phyloP scores from a whole-genome alignment of 1,139 yeast genomes.

The Sugiyamaella neomexicana region DNA sequence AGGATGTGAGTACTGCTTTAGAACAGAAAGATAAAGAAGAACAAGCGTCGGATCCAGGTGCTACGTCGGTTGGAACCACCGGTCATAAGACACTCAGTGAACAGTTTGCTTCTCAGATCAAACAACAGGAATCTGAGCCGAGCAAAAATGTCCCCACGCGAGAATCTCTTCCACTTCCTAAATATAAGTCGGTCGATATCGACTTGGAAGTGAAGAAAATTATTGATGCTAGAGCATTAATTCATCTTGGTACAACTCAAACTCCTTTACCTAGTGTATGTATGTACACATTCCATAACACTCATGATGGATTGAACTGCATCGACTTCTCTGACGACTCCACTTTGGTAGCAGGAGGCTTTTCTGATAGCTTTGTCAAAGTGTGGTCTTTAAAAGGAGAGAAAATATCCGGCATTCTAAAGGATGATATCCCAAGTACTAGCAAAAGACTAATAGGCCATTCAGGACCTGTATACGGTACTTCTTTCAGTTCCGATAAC shows the following conservation, averaged over 20 bases:
- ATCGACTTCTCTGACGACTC: slow-evolving; percentile 85
- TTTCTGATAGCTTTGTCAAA: slow-evolving; percentile 86
- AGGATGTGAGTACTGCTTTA: slow-evolving; percentile 82
- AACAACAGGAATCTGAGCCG: slow-evolving; percentile 43
- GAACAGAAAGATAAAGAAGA: slow-evolving; percentile 67
- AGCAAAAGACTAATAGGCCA: slow-evolving; percentile 81
- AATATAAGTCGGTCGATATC: slow-evolving; percentile 75
- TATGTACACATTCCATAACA: slow-evolving; percentile 97
- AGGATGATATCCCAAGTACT: slow-evolving; percentile 51
- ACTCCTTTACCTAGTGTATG: slow-evolving; percentile 92
- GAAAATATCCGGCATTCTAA: slow-evolving; percentile 66
- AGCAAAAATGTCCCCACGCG: slow-evolving; percentile 67
- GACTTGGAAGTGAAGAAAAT: slow-evolving; percentile 75
- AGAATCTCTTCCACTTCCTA: slow-evolving; percentile 81
- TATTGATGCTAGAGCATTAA: slow-evolving; percentile 76
- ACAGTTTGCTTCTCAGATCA: slow-evolving; percentile 48
- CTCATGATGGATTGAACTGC: slow-evolving; percentile 82
- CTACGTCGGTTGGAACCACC: slow-evolving; percentile 20
- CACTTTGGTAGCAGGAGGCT: slow-evolving; percentile 88
- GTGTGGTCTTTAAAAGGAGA: slow-evolving; percentile 93
- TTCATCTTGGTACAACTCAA: slow-evolving; percentile 64
- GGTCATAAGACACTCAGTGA: slow-evolving; percentile 48
- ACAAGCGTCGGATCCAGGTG: slow-evolving; percentile 29
- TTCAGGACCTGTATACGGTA: slow-evolving; percentile 89
- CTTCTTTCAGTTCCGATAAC: slow-evolving; percentile 89